Conservation (phyloP, 1,284 basidiomycete species). For the Leccinum subfulvum region DNA sequence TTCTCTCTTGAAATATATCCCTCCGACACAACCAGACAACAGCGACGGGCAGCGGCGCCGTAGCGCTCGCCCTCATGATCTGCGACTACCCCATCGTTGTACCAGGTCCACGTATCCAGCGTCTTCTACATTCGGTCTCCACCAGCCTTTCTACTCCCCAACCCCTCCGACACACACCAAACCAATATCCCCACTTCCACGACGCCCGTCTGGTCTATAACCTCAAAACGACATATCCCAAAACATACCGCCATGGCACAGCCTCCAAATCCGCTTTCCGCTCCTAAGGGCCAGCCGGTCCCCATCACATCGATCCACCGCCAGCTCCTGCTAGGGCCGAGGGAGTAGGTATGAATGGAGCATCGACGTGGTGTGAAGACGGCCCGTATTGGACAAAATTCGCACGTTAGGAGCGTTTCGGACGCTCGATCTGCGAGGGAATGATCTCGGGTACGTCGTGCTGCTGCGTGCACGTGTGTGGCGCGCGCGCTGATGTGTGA, state of each 20-base stretch:
- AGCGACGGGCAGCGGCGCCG: conserved; percentile 64
- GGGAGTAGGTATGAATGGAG: conserved; percentile 6
- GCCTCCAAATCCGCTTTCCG: conserved; percentile 48
- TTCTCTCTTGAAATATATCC: too few species aligned
- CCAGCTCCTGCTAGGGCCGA: conserved; percentile 3
- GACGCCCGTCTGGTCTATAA: conserved; percentile 41
- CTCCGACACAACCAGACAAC: conserved; percentile 34
- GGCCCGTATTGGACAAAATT: conserved; percentile 67
- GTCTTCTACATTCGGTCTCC: conserved; percentile 23
- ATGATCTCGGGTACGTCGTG: conserved; percentile 73
- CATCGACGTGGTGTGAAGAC: too few species aligned
- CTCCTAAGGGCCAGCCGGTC: conserved; percentile 19
- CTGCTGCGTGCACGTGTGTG: not conserved
- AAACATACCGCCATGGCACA: conserved; percentile 36
- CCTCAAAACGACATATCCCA: conserved; percentile 67
- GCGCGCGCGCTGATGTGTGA: not conserved
- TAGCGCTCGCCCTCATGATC: conserved; percentile 90
- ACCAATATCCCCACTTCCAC: conserved; percentile 56
- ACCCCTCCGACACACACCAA: conserved; percentile 36
- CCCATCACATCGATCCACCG: conserved; percentile 54
- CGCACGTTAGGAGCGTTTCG: conserved; percentile 81
- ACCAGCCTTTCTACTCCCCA: conserved; percentile 16
- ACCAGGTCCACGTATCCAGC: not conserved
- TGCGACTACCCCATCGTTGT: conserved; percentile 86
- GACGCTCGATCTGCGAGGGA: conserved; percentile 89